Evolutionary conservation across 2,329 filamentous ascomycete genomes (phyloP).

Genomic region (Fusarium anguioides): DNA sequence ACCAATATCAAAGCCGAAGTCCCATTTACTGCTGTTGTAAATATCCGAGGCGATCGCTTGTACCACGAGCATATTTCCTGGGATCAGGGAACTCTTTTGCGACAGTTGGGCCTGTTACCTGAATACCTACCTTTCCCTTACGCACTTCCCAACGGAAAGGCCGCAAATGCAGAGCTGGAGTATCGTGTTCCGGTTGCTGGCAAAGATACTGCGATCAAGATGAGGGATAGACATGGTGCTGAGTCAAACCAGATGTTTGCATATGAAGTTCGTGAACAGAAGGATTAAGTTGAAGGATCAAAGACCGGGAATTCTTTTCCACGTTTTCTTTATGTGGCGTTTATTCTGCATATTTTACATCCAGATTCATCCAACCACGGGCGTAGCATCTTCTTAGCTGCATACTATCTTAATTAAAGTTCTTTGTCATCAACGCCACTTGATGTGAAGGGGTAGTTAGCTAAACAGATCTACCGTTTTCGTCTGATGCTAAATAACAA

Average conservation of each 20-base stretch:
- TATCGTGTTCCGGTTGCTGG: conserved; percentile 51
- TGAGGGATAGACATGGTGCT: conserved; percentile 46
- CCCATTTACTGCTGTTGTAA: conserved; percentile 71
- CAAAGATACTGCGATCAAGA: conserved; percentile 47
- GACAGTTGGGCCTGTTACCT: conserved; percentile 66
- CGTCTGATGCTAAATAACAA: too few relatives aligned
- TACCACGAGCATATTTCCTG: conserved; percentile 76
- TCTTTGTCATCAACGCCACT: too few relatives aligned
- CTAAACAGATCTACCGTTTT: too few relatives aligned
- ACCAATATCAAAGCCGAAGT: conserved; percentile 66
- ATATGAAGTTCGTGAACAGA: neutral
- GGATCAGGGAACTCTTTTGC: conserved; percentile 73
- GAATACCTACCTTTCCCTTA: conserved; percentile 73
- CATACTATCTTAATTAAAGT: too few relatives aligned
- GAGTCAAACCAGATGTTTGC: conserved; percentile 49
- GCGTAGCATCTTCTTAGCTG: too few relatives aligned
- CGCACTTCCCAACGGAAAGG: conserved; percentile 52
- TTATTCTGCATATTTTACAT: too few relatives aligned
- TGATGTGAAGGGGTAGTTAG: too few relatives aligned
- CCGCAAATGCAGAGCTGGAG: conserved; percentile 44
- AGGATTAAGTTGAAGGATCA: neutral
- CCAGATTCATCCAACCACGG: too few relatives aligned
- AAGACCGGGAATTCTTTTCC: too few relatives aligned
- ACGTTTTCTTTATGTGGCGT: too few relatives aligned
- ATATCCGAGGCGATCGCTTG: conserved; percentile 70